Evolutionary conservation across 2,329 filamentous ascomycete species (phyloP).

Genomic region (Colletotrichum costaricense): DNA sequence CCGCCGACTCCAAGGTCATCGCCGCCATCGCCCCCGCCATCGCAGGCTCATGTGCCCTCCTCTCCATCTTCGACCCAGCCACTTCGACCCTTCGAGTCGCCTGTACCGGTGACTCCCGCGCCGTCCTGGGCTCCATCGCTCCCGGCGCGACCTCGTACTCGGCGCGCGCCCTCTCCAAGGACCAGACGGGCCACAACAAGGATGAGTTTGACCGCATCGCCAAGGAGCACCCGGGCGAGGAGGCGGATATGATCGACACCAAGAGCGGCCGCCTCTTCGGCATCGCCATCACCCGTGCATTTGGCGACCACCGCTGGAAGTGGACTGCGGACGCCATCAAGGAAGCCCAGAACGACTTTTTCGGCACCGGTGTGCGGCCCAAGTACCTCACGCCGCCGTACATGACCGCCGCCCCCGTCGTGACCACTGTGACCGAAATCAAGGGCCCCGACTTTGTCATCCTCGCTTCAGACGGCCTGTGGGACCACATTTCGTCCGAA

Average conservation of each 20-base stretch:
- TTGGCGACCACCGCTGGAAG: constrained; percentile 78
- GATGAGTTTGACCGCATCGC: constrained; percentile 67
- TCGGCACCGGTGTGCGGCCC: constrained; percentile 57
- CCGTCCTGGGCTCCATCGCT: constrained; percentile 66
- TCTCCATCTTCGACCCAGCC: constrained; percentile 70
- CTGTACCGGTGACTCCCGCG: constrained; percentile 75
- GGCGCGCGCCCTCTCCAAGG: constrained; percentile 66
- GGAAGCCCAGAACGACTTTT: constrained; percentile 47
- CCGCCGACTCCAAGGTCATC: constrained; percentile 21
- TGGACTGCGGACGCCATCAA: constrained; percentile 56
- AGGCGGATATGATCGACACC: constrained; percentile 56
- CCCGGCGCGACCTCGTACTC: constrained; percentile 56
- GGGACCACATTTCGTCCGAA: constrained; percentile 68
- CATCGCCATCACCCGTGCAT: constrained; percentile 70
- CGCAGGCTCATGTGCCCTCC: constrained; percentile 71
- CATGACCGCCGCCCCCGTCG: constrained; percentile 73
- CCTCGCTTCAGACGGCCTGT: constrained; percentile 75
- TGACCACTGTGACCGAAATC: constrained; percentile 65
- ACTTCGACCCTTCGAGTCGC: constrained; percentile 69
- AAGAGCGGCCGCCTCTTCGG: constrained; percentile 71
- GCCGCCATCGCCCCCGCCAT: constrained; percentile 48
- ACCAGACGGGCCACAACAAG: constrained; percentile 74
- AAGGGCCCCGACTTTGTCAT: constrained; percentile 67
- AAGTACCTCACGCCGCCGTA: constrained; percentile 70
- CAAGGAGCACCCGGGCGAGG: constrained; percentile 71